Conservation (phyloP, 1,284 basidiomycete species). For the Flammula alnicola region DNA sequence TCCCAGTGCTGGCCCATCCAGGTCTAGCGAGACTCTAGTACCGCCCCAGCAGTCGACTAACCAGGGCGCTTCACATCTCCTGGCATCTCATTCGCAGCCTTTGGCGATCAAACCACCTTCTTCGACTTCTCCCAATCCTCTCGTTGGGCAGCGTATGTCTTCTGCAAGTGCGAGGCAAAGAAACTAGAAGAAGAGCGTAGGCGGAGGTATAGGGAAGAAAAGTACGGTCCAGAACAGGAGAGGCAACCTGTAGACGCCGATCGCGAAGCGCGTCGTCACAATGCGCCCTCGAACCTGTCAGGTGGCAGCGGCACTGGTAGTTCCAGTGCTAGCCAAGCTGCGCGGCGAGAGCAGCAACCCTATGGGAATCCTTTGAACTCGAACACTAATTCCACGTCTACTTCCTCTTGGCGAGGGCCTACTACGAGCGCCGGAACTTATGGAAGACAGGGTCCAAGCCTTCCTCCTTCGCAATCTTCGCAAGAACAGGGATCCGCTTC, state of each 20-base stretch:
- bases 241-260: constrained; percentile 17
- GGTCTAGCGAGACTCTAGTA: constrained; percentile 15
- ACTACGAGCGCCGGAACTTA: constrained; percentile 9
- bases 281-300: not conserved
- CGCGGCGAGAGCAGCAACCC: constrained; percentile 15
- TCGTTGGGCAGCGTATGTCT: constrained; percentile 25
- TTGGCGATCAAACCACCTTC: constrained; percentile 12
- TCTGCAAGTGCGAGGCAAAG: constrained; percentile 43
- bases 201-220: constrained; percentile 32
- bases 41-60: constrained; percentile 14
- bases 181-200: constrained; percentile 41
- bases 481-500: constrained; percentile 16
- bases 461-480: no score
- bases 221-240: constrained; percentile 22
- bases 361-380: constrained; percentile 7
- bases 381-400: constrained; percentile 1
- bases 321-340: constrained; percentile 14
- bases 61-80: constrained; percentile 23
- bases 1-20: constrained; percentile 15
- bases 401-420: constrained; percentile 11
- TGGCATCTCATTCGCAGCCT: constrained; percentile 19
- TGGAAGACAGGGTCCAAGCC: constrained; percentile 4
- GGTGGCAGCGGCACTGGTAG: not conserved
- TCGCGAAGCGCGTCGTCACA: constrained; percentile 8
- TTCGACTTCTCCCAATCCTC: constrained; percentile 20